A percentile compares a stretch with the other conserved stretches of the same genome.
phyloP scores from a whole-genome alignment of 78 protist genomes.

The Dictyostelium firmibasis region DNA sequence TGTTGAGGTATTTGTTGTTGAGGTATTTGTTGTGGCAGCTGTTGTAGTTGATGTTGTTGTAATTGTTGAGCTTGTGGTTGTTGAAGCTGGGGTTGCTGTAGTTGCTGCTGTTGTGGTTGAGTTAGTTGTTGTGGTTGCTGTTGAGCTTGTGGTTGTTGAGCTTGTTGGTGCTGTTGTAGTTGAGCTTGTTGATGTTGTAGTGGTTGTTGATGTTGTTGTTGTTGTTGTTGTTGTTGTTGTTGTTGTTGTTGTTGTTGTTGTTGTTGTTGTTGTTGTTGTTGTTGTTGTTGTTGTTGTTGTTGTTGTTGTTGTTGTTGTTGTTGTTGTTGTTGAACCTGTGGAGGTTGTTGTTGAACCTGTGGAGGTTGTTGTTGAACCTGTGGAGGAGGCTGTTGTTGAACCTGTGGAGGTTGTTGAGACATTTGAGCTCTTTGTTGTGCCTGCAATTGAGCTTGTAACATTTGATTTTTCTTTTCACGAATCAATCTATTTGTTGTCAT shows the following conservation, averaged over 20 bases:
- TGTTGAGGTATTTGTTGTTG: too few species aligned
- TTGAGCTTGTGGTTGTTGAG: neutral
- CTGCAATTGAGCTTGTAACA: neutral
- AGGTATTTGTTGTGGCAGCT: too few species aligned
- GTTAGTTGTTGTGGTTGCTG: neutral
- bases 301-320: neutral
- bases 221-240: neutral
- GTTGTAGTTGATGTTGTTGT: neutral
- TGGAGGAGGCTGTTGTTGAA: conserved; percentile 9
- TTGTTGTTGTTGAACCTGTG: neutral
- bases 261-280: neutral
- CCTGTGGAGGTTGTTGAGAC: neutral
- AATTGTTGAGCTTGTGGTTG: neutral
- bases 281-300: neutral
- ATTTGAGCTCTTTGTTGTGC: neutral
- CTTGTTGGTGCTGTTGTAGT: neutral
- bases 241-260: neutral
- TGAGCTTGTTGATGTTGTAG: neutral
- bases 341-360: neutral
- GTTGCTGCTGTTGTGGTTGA: neutral
- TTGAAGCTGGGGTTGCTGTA: neutral
- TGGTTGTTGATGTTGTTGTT: neutral
- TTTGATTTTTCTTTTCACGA: conserved; percentile 43
- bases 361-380: neutral
- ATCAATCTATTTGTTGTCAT: conserved; percentile 11